These are phyloP conservation scores for Leucocoprinus leucothites DNA, from an alignment of 768 basidiomycete genomes.

Conservation along the genomic window DNA sequence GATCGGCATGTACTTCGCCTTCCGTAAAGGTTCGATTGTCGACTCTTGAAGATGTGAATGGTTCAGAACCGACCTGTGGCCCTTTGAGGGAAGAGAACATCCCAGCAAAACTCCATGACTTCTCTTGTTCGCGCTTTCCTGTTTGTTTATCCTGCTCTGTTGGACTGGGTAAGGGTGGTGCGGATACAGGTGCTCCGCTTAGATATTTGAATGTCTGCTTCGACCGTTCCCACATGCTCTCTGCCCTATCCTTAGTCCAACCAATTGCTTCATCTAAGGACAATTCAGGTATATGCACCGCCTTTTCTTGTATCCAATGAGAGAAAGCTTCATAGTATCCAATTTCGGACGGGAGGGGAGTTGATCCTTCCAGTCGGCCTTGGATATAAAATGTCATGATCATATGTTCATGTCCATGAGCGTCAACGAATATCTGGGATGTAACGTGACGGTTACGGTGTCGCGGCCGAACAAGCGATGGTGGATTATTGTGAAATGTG, in stretches of 20 bases:
- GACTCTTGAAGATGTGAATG: conserved; percentile 23
- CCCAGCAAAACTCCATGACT: conserved; percentile 56
- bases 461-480: conserved; percentile 69
- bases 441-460: conserved; percentile 82
- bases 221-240: conserved; percentile 42
- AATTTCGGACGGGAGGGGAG: conserved; percentile 29
- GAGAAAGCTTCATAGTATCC: conserved; percentile 42
- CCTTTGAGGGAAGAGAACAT: conserved; percentile 66
- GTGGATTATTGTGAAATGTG: conserved; percentile 79
- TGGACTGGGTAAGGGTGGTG: conserved; percentile 27
- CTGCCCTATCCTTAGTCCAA: conserved; percentile 41
- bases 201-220: conserved; percentile 69
- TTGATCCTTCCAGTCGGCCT: conserved; percentile 45
- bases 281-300: conserved; percentile 42
- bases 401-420: conserved; percentile 78
- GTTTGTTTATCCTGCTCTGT: conserved; percentile 22
- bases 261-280: conserved; percentile 52
- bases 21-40: conserved; percentile 55
- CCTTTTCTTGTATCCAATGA: conserved; percentile 40
- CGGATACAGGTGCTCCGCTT: conserved; percentile 54
- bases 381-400: conserved; percentile 81
- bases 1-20: conserved; percentile 79
- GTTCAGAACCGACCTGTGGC: conserved; percentile 27
- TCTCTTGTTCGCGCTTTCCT: conserved; percentile 23
- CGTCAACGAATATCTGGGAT: conserved; percentile 73